phyloP scores from a whole-genome alignment of 108 stramenopile genomes.

The Asterionellopsis glacialis region DNA sequence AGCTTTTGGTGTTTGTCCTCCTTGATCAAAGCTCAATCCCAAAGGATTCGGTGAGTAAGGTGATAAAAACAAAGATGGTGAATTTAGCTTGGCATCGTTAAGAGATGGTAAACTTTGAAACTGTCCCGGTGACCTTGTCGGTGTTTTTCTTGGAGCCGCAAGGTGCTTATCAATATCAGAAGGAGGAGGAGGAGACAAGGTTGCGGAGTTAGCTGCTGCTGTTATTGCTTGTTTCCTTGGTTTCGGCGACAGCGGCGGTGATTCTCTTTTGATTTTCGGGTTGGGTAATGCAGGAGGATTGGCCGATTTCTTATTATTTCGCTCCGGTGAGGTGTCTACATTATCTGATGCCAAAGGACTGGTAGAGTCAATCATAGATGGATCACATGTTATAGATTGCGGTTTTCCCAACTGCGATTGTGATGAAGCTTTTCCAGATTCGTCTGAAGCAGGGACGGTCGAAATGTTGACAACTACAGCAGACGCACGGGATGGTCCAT shows the following conservation, averaged over 20 bases:
- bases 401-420: background rate
- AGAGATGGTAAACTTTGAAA: constrained; percentile 33
- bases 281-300: constrained; percentile 2
- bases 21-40: background rate
- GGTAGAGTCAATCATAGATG: constrained; percentile 1
- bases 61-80: constrained; percentile 36
- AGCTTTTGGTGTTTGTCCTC: constrained; percentile 1
- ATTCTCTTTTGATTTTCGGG: background rate
- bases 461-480: constrained; percentile 1
- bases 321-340: background rate
- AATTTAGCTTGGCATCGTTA: constrained; percentile 30
- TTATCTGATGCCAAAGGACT: constrained; percentile 1
- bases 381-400: constrained; percentile 1
- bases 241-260: too few species aligned
- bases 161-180: too few species aligned
- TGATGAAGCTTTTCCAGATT: background rate
- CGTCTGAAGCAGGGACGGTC: background rate
- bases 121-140: constrained; percentile 28
- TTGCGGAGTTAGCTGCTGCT: too few species aligned
- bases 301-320: constrained; percentile 3
- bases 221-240: too few species aligned
- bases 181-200: too few species aligned
- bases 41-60: constrained; percentile 23
- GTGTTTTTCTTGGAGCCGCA: constrained; percentile 17
- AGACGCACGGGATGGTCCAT: too few species aligned